Percentiles rank a stretch among this genome's conserved stretches.
Evolutionary conservation across 345 rosid genomes (phyloP).

Genomic region (Durio zibethinus): DNA sequence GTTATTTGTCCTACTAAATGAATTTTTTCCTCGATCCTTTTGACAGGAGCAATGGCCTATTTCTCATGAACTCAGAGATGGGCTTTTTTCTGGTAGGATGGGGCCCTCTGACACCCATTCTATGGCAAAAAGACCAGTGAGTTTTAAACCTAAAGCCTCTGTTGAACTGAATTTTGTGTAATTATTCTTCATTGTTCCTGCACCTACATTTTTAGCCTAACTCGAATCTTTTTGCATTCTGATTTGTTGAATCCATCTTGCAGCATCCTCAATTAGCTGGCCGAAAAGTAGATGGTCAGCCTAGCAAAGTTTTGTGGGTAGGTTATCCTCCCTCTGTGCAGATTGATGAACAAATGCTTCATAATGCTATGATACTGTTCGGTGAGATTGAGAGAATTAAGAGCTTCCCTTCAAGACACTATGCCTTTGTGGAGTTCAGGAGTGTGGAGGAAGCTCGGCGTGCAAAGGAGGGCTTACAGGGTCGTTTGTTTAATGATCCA

Average conservation of each 20-base stretch:
- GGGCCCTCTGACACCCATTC: slow-evolving; percentile 34
- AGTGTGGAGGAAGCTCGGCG: slow-evolving; percentile 94
- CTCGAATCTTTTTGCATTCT: slow-evolving; percentile 4
- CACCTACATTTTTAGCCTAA: background rate
- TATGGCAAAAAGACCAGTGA: slow-evolving; percentile 56
- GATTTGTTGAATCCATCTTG: slow-evolving; percentile 12
- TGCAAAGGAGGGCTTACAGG: slow-evolving; percentile 92
- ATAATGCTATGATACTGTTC: slow-evolving; percentile 94
- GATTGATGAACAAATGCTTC: slow-evolving; percentile 92
- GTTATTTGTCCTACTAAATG: background rate
- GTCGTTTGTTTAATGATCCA: slow-evolving; percentile 87
- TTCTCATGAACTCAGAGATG: slow-evolving; percentile 51
- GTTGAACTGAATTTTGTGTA: background rate
- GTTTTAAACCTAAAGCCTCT: slow-evolving; percentile 15
- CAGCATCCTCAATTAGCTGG: slow-evolving; percentile 52
- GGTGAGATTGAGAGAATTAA: slow-evolving; percentile 94
- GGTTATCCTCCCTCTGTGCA: slow-evolving; percentile 93
- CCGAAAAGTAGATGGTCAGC: slow-evolving; percentile 59
- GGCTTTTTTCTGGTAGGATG: slow-evolving; percentile 38
- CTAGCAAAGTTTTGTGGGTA: slow-evolving; percentile 83
- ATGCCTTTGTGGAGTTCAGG: slow-evolving; percentile 90
- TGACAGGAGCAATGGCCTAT: slow-evolving; percentile 62
- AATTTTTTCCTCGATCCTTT: slow-evolving; percentile 11
- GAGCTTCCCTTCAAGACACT: slow-evolving; percentile 77
- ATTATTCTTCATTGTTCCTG: slow-evolving; percentile 3